phyloP scores from a whole-genome alignment of 2,329 filamentous ascomycete genomes.

The Claviceps spartinae region DNA sequence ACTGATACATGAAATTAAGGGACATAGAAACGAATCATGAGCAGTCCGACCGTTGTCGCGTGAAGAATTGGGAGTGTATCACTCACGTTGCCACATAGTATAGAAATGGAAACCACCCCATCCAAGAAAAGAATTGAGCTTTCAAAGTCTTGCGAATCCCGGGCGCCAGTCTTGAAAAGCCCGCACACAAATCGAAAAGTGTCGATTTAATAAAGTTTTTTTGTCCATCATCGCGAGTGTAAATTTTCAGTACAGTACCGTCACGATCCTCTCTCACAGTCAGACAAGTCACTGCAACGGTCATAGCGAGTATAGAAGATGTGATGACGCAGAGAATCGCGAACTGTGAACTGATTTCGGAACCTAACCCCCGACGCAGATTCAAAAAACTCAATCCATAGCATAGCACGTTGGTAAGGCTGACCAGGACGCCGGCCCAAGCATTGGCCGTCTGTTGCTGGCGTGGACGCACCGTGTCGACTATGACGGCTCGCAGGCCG shows the following conservation, averaged over 20 bases:
- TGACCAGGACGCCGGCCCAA: neutral
- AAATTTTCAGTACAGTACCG: neutral
- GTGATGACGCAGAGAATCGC: neutral
- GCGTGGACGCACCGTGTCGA: neutral
- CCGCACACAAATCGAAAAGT: neutral
- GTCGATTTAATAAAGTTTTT: neutral
- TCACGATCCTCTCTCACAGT: neutral
- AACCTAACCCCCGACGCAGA: neutral
- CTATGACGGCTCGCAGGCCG: neutral
- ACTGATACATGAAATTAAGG: neutral
- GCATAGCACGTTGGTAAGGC: neutral
- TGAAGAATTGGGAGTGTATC: neutral
- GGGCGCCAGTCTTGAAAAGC: neutral
- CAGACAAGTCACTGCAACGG: neutral
- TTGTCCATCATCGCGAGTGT: neutral
- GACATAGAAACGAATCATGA: no score
- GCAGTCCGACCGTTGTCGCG: neutral
- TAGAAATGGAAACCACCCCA: conserved; percentile 1
- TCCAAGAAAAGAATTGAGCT: conserved; percentile 1
- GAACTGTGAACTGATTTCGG: neutral
- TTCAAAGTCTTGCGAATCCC: neutral
- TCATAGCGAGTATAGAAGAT: neutral
- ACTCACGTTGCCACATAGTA: conserved; percentile 1
- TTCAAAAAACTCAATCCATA: neutral
- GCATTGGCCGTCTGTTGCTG: neutral